Evolutionary conservation across 2,329 filamentous ascomycete genomes (phyloP).

Genomic region (Microsporum audouinii): DNA sequence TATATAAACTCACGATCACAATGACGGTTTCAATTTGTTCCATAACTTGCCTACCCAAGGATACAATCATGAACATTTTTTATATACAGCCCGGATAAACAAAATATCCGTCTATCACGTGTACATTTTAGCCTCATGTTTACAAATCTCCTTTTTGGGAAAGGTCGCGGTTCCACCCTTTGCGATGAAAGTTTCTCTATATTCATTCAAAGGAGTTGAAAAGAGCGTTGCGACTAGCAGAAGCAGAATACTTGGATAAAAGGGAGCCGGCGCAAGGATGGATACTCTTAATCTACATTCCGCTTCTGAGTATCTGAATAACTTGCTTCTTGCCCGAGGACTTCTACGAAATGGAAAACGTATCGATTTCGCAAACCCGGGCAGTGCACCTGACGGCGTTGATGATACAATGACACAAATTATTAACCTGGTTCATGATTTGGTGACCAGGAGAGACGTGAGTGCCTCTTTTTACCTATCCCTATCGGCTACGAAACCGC

Average conservation of each 20-base stretch:
- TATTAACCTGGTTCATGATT: slow-evolving; percentile 86
- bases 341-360: slow-evolving; percentile 46
- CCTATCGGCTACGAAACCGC: slow-evolving; percentile 36
- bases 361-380: slow-evolving; percentile 70
- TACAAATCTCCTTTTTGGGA: slow-evolving; percentile 35
- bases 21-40: too few relatives aligned
- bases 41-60: too few relatives aligned
- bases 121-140: slow-evolving; percentile 21
- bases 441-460: slow-evolving; percentile 83
- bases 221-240: neutral
- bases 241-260: neutral
- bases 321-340: slow-evolving; percentile 52
- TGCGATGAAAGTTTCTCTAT: neutral
- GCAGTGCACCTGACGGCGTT: slow-evolving; percentile 46
- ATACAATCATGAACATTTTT: neutral
- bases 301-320: slow-evolving; percentile 54
- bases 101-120: neutral
- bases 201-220: neutral
- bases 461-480: slow-evolving; percentile 23
- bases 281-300: slow-evolving; percentile 44
- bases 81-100: neutral
- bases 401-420: slow-evolving; percentile 68
- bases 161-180: slow-evolving; percentile 8
- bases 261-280: slow-evolving; percentile 24
- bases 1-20: too few relatives aligned